Percentiles rank a stretch among this genome's conserved stretches.
Evolutionary conservation across 257 asterid genomes (phyloP).

Genomic region (Lavandula angustifolia): DNA sequence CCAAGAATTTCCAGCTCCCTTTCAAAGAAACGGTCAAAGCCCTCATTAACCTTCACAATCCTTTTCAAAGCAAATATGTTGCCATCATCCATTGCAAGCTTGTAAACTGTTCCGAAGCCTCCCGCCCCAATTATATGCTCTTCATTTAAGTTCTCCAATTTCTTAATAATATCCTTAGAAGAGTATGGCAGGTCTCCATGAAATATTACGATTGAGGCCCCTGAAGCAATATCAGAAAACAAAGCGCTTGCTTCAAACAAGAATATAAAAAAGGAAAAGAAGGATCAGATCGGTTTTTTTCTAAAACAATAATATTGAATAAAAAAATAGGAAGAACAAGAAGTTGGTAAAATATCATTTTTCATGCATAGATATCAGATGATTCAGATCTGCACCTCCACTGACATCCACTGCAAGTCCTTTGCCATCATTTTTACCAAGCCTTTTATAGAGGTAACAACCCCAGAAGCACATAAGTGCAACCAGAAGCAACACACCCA

Average conservation of each 20-base stretch:
- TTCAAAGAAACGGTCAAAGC: slow-evolving; percentile 84
- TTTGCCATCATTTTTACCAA: slow-evolving; percentile 68
- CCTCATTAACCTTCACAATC: slow-evolving; percentile 80
- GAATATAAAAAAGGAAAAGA: not conserved
- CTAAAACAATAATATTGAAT: no score
- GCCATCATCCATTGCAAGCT: slow-evolving; percentile 95
- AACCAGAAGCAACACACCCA: slow-evolving; percentile 85
- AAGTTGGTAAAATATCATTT: slow-evolving; percentile 8
- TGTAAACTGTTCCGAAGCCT: slow-evolving; percentile 94
- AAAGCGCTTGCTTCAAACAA: not conserved
- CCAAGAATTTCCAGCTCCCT: slow-evolving; percentile 97
- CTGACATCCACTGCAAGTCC: slow-evolving; percentile 77
- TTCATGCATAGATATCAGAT: slow-evolving; percentile 37
- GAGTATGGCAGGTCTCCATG: slow-evolving; percentile 97
- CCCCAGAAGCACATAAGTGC: slow-evolving; percentile 99
- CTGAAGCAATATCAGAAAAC: slow-evolving; percentile 45
- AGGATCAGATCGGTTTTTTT: slow-evolving; percentile 5
- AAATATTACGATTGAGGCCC: slow-evolving; percentile 90
- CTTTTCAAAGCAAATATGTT: slow-evolving; percentile 82
- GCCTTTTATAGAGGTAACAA: slow-evolving; percentile 79
- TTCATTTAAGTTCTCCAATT: slow-evolving; percentile 74
- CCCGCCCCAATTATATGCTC: slow-evolving; percentile 91
- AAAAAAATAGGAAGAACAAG: not conserved
- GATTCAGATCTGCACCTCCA: slow-evolving; percentile 76
- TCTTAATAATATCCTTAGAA: slow-evolving; percentile 81